Evolutionary conservation across 2,329 filamentous ascomycete genomes (phyloP).

Genomic region (Endothia cerciana): DNA sequence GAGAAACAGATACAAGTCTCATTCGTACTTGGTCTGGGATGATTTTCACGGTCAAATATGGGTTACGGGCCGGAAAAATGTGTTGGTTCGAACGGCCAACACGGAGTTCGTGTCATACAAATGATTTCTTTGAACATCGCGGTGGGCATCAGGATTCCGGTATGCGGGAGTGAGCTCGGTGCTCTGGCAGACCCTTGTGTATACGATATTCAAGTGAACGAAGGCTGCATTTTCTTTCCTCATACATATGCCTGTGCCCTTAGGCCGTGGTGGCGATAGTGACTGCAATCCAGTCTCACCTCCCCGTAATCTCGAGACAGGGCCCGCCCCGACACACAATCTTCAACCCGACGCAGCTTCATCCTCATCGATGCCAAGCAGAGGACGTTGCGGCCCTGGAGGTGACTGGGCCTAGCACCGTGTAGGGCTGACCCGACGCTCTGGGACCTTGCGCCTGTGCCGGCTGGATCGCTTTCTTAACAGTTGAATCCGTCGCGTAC

Average conservation of each 20-base stretch:
- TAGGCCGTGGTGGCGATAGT: neutral
- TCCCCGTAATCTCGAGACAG: neutral
- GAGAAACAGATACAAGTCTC: neutral
- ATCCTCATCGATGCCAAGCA: neutral
- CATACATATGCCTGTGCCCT: neutral
- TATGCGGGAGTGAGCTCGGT: neutral
- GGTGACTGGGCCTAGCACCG: neutral
- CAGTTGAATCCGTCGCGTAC: neutral
- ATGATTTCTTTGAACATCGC: neutral
- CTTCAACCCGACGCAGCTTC: neutral
- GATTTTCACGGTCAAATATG: neutral
- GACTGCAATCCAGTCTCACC: neutral
- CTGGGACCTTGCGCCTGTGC: constrained; percentile 4
- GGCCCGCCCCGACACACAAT: neutral
- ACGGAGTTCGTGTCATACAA: neutral
- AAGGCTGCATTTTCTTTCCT: neutral
- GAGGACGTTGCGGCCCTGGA: neutral
- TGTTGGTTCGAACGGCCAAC: neutral
- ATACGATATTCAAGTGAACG: neutral
- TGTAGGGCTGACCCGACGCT: constrained; percentile 2
- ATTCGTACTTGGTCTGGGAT: neutral
- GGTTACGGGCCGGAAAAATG: constrained; percentile 2
- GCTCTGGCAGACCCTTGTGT: constrained; percentile 1
- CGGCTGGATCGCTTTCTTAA: neutral
- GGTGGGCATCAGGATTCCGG: neutral